These are phyloP conservation scores for Eragrostis nindensis DNA, from an alignment of 176 grass and related monocot genomes.

Conservation along the genomic window DNA sequence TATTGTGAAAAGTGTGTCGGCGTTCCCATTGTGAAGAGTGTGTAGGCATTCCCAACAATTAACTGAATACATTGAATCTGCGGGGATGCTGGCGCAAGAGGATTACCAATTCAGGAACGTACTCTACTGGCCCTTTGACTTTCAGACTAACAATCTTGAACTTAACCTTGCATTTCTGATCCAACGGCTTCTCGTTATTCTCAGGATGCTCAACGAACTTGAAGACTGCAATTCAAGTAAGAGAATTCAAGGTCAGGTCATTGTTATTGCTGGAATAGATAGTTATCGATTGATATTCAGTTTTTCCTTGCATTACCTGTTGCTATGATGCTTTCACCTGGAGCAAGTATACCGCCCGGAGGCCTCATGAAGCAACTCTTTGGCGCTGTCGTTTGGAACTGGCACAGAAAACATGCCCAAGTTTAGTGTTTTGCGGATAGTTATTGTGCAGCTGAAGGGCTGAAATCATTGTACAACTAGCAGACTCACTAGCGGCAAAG, in stretches of 20 bases:
- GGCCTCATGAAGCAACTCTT: constrained; percentile 99
- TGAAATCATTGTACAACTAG: background rate
- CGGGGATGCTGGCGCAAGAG: background rate
- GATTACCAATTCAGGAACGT: constrained; percentile 86
- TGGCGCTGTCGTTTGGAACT: constrained; percentile 99
- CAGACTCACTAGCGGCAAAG: constrained; percentile 1
- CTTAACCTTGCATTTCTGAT: constrained; percentile 96
- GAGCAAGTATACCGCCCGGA: constrained; percentile 86
- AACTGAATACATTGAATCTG: constrained; percentile 3
- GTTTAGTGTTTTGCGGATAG: background rate
- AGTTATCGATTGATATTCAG: background rate
- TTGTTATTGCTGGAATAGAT: background rate
- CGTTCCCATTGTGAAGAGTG: background rate
- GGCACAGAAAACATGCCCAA: background rate
- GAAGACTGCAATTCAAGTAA: constrained; percentile 61
- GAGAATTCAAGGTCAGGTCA: background rate
- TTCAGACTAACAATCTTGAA: constrained; percentile 99
- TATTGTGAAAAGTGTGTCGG: too few relatives aligned
- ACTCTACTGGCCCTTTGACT: constrained; percentile 79
- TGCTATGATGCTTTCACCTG: constrained; percentile 88
- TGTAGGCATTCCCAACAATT: constrained; percentile 11
- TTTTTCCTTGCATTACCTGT: constrained; percentile 61
- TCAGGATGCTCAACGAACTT: constrained; percentile 99
- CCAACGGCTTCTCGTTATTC: constrained; percentile 88
- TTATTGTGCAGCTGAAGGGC: background rate